A percentile compares a stretch with the other conserved stretches of the same genome.
Evolutionary conservation across 2,329 filamentous ascomycete genomes (phyloP).

Genomic region (Fusarium coffeatum): DNA sequence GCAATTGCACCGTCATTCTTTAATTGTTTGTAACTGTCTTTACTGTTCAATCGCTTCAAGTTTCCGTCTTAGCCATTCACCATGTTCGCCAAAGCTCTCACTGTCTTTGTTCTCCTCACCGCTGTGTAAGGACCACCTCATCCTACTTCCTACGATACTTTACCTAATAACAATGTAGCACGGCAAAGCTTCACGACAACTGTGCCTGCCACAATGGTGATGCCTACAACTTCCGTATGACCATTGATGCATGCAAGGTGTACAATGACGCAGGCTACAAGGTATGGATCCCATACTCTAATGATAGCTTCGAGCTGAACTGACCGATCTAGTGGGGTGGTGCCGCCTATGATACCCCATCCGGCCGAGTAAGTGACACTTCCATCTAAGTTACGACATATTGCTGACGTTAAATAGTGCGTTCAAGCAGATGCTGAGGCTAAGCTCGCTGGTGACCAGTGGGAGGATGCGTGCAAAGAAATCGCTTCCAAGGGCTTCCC

Average conservation of each 20-base stretch:
- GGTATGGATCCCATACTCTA: background rate
- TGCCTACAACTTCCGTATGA: conserved; percentile 38
- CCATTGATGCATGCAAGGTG: conserved; percentile 28
- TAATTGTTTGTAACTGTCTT: background rate
- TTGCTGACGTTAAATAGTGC: conserved; percentile 18
- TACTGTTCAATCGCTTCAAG: background rate
- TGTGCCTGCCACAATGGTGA: conserved; percentile 40
- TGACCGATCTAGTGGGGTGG: conserved; percentile 30
- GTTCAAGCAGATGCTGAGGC: conserved; percentile 15
- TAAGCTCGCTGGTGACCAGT: conserved; percentile 36
- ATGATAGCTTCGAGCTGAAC: rapidly evolving
- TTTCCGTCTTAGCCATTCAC: background rate
- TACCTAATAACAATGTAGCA: background rate
- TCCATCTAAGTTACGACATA: rapidly evolving
- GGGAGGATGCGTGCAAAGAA: conserved; percentile 39
- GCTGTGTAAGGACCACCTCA: conserved; percentile 24
- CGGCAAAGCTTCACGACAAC: conserved; percentile 35
- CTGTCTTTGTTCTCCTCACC: conserved; percentile 22
- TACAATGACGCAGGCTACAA: conserved; percentile 31
- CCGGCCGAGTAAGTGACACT: conserved; percentile 30
- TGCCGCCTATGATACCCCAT: conserved; percentile 21
- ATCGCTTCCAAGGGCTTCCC: conserved; percentile 30
- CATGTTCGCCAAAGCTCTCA: conserved; percentile 34
- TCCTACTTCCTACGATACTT: background rate
- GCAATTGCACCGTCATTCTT: conserved; percentile 4